Conservation (phyloP, 1,139 yeast genomes). For the Hansenula sp. region DNA sequence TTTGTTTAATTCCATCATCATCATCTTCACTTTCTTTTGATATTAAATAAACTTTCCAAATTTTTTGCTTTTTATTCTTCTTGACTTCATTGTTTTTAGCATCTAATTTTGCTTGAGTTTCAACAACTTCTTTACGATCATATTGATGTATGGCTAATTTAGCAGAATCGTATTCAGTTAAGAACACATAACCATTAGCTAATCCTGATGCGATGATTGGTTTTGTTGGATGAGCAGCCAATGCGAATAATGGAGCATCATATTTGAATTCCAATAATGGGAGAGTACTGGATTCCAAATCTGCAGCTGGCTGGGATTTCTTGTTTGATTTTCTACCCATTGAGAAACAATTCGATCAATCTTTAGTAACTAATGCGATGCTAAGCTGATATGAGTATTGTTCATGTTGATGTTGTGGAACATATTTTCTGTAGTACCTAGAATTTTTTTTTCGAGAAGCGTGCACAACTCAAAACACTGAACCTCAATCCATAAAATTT, state of each 20-base stretch:
- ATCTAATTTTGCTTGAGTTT: slow-evolving; percentile 22
- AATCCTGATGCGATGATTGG: slow-evolving; percentile 68
- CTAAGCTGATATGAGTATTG: not conserved
- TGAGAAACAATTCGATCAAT: not conserved
- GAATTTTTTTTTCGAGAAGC: not conserved
- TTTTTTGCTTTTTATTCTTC: slow-evolving; percentile 34
- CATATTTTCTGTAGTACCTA: not conserved
- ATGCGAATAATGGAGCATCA: slow-evolving; percentile 64
- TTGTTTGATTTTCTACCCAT: slow-evolving; percentile 12
- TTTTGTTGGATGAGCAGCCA: slow-evolving; percentile 76
- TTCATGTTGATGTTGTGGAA: not conserved
- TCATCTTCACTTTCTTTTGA: slow-evolving; percentile 28
- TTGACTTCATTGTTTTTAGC: slow-evolving; percentile 22
- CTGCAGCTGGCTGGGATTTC: slow-evolving; percentile 7
- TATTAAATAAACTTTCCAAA: slow-evolving; percentile 45
- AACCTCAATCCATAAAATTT: no score
- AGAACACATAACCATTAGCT: slow-evolving; percentile 72
- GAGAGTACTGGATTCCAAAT: slow-evolving; percentile 11
- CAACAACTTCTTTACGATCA: slow-evolving; percentile 13
- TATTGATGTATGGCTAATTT: slow-evolving; percentile 34
- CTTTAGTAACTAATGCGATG: no score
- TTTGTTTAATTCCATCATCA: slow-evolving; percentile 32
- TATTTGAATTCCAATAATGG: slow-evolving; percentile 53
- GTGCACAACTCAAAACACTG: not conserved
- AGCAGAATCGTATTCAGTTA: slow-evolving; percentile 51